Evolutionary conservation across 306 rosid species (phyloP), one percentile per base, ranked within the genome.

Genomic region (Benincasa hispida): DNA sequence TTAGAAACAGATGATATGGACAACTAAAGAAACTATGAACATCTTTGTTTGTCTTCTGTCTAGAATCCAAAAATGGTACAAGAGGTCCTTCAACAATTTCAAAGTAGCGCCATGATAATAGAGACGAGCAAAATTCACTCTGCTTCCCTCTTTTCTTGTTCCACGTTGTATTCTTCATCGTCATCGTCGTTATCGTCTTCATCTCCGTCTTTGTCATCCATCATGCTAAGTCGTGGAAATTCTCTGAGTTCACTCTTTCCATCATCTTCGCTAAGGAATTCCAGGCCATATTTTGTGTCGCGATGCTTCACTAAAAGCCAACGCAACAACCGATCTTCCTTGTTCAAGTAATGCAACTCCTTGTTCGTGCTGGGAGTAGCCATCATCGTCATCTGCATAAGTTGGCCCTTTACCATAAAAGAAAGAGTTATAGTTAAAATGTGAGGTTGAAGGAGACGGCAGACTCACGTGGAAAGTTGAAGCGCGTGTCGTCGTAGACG

Each of bases 341-440:
- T 91, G 89, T 90, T 91, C 76, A 94, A 84, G 89, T 94, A 94
- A 75, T 87, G 97, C 73, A 93, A 85, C 89, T 93, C 98, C 81
- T 89, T 88, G 91, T 93, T 93, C 79, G 91, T 86, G 86, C 84
- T 86, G 10, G 97, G 97, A 5, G 91, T 86, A 75, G 98, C 91
- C 98, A 93, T 93, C 97, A 93, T 88, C 41, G 94, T 91, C 88
- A 91, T 86, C 85, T 94, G 98, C 98, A 90, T 87, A 85, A 94
- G 72, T 56, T 77, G 84, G 77, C 97, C 98, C 98, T 94, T 74
- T 50, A 85, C 66, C 72, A 80, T 7, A 45, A 10, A 56, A n/a
- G 57, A 58, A 72, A 32, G 12, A 32, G 55, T 25, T n/a, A n/a
- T n/a, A n/a, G n/a, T n/a, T n/a, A n/a, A n/a, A n/a, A n/a, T n/a